Percentiles rank a stretch among this genome's conserved stretches.
phyloP scores from a whole-genome alignment of 345 rosid species.

The Brassica napus region Da-Ae NC_063434.1:9221501-9222000 shows the following conservation, averaged over 20 bases:
- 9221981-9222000: background rate
- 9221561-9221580: conserved; percentile 30
- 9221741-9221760: background rate
- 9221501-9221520: conserved; percentile 65
- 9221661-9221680: background rate
- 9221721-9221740: background rate
- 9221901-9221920: conserved; percentile 17
- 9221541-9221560: too few relatives aligned
- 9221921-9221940: conserved; percentile 19
- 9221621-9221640: background rate
- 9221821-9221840: background rate
- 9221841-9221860: conserved; percentile 16
- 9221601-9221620: background rate
- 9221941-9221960: conserved; percentile 6
- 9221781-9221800: background rate
- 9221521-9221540: too few relatives aligned
- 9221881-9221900: background rate
- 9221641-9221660: background rate
- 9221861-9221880: background rate
- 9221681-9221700: background rate
- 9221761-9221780: background rate
- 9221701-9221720: conserved; percentile 2
- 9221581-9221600: background rate
- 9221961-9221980: conserved; percentile 21
- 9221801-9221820: conserved; percentile 18